Conservation (phyloP, 306 rosid genomes). For the Prunus dulcis region DNA sequence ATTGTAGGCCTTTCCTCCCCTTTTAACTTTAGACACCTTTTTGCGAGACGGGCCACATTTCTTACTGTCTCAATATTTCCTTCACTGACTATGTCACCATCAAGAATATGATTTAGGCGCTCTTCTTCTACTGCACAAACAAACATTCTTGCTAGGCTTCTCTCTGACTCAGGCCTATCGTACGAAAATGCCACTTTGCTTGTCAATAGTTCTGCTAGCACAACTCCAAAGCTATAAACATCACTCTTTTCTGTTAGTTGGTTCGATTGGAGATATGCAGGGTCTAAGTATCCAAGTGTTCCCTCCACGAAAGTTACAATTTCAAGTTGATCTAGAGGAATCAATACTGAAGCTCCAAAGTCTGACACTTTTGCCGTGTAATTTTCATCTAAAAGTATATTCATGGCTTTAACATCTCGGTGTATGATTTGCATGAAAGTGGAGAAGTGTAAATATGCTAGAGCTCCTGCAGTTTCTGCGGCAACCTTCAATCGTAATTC, state of each 20-base stretch:
- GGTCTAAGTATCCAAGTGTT: background rate
- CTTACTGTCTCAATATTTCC: background rate
- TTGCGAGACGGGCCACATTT: background rate
- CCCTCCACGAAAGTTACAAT: too few relatives aligned
- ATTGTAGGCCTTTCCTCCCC: background rate
- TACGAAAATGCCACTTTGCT: slow-evolving; percentile 1
- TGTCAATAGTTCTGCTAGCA: slow-evolving; percentile 15
- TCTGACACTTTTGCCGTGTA: too few relatives aligned
- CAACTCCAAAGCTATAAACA: background rate
- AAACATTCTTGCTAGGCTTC: background rate
- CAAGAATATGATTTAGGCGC: background rate
- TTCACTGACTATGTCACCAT: background rate
- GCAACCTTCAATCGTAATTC: too few relatives aligned
- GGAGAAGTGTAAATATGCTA: too few relatives aligned
- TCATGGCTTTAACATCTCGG: too few relatives aligned
- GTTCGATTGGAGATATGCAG: slow-evolving; percentile 22
- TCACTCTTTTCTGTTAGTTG: background rate
- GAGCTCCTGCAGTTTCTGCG: too few relatives aligned
- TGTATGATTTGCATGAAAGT: too few relatives aligned
- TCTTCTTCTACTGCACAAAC: background rate
- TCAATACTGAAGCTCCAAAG: too few relatives aligned
- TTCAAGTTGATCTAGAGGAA: too few relatives aligned
- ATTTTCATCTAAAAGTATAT: too few relatives aligned
- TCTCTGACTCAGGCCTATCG: background rate
- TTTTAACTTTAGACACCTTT: background rate